Evolutionary conservation across 768 basidiomycete species (phyloP), one percentile per base, ranked within the genome.

Genomic region (Phanerochaete carnosa): DNA sequence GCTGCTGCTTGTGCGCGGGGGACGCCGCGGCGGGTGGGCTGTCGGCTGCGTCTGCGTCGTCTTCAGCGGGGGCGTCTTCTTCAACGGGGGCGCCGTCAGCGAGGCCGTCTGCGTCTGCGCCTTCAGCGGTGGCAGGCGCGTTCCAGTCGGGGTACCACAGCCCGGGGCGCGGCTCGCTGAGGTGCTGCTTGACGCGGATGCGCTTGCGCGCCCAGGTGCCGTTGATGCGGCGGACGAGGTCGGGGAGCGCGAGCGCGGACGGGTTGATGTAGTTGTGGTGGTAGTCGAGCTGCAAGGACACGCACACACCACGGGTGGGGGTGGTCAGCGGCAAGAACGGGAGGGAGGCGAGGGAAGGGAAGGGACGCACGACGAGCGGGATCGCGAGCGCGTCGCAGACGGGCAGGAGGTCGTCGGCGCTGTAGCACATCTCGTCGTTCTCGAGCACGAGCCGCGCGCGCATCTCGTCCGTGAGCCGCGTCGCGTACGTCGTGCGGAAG

Each of bases 341-440:
- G 83, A 8, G 90, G 83, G 45, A 92, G 76, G 2, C 87, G 83
- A 8, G 89, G 83, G 45, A 92, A 76, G 3, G 87, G 89, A 26
- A 9, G 26, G 22, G 9, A 70, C 73, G 29, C 58, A 74, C 73
- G 9, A 74, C 72, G 16, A 74, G 61, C 4, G 73, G 73, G 0
- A 97, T 81, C 32, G 86, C 76, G 2, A 97, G 80, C 70, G 94
- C 91, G 65, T 92, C 87, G 70, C 94, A 95, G 0, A 95, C 66
- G 0, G 90, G 88, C n/a, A 97, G 77, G 12, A 97, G 77, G 58
- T 97, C 95, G 62, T 92, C 92, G 0, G 90, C 89, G 55, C 85
- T 92, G 73, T 95, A 97, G 68, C 94, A 96, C 64, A 97, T 80
- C 80, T 98, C 95, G 64, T 97, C 95, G 62, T 97, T 98, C 74